A percentile compares a stretch with the other conserved stretches of the same genome.
phyloP scores from a whole-genome alignment of 139 green algal species.

The Chlamydomonas sphaeroides region DNA sequence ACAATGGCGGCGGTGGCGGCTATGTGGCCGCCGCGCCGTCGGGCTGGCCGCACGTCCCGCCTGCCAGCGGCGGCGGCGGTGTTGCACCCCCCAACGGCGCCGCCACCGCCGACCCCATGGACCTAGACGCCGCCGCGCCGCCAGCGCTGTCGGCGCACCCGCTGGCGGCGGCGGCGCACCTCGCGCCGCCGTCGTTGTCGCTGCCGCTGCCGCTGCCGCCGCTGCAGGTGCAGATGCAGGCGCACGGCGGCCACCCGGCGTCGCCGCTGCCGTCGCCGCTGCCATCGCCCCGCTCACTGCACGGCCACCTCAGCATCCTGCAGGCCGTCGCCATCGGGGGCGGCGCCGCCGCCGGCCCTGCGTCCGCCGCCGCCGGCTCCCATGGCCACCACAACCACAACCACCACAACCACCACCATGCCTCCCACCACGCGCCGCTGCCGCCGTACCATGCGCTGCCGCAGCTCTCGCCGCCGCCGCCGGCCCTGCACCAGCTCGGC shows the following conservation, averaged over 20 bases:
- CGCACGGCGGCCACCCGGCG: background rate
- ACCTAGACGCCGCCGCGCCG: too few relatives aligned
- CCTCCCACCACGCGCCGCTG: background rate
- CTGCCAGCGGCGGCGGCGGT: too few relatives aligned
- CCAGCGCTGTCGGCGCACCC: background rate
- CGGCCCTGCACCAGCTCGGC: background rate
- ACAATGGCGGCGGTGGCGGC: too few relatives aligned
- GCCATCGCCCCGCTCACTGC: background rate
- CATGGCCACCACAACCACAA: background rate
- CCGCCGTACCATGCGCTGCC: background rate
- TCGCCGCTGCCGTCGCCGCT: background rate
- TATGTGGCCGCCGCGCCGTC: too few relatives aligned
- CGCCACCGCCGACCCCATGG: too few relatives aligned
- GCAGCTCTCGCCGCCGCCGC: too few relatives aligned
- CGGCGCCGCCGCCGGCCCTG: background rate
- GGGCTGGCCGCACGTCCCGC: too few relatives aligned
- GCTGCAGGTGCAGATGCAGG: background rate
- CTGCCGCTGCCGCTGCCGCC: too few relatives aligned
- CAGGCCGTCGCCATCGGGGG: background rate
- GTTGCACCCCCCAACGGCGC: too few relatives aligned
- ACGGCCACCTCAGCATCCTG: constrained; percentile 33
- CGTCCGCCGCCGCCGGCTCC: too few relatives aligned
- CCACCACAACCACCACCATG: background rate
- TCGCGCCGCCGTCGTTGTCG: too few relatives aligned
- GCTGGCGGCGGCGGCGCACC: background rate